A percentile compares a stretch with the other conserved stretches of the same genome.
phyloP scores from a whole-genome alignment of 495 filamentous ascomycete species.

The Penicillium paxilli region DNA sequence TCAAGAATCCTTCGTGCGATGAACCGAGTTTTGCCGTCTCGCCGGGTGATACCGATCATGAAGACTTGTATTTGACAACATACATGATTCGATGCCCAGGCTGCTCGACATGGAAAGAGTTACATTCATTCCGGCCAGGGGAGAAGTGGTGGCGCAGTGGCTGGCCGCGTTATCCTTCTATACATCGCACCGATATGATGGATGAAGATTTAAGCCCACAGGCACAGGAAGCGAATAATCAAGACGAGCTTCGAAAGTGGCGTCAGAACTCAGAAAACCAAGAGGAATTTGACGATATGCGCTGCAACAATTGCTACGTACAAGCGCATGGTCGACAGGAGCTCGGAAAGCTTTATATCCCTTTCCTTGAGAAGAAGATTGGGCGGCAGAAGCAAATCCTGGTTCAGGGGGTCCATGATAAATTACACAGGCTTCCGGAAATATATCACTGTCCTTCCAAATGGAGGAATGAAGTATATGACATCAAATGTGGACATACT shows the following conservation, averaged over 20 bases:
- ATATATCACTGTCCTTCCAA: not conserved
- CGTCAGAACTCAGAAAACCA: not conserved
- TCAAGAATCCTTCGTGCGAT: too few relatives aligned
- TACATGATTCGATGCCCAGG: not conserved
- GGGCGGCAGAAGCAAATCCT: not conserved
- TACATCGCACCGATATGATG: not conserved
- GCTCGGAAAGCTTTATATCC: not conserved
- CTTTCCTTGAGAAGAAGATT: not conserved
- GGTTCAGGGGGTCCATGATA: not conserved
- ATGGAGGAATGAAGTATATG: not conserved
- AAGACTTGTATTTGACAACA: not conserved
- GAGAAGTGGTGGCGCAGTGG: not conserved
- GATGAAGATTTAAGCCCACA: not conserved
- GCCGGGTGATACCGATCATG: not conserved
- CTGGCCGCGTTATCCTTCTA: not conserved
- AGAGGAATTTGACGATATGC: not conserved
- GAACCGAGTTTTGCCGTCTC: not conserved
- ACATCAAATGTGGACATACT: not conserved
- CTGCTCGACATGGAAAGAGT: not conserved
- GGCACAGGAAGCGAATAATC: not conserved
- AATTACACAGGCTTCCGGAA: not conserved
- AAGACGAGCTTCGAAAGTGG: not conserved
- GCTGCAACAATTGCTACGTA: not conserved
- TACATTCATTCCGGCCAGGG: not conserved
- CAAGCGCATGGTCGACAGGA: not conserved